Conservation (phyloP, 108 stramenopile genomes). For the Conticribra guillardii region DNA sequence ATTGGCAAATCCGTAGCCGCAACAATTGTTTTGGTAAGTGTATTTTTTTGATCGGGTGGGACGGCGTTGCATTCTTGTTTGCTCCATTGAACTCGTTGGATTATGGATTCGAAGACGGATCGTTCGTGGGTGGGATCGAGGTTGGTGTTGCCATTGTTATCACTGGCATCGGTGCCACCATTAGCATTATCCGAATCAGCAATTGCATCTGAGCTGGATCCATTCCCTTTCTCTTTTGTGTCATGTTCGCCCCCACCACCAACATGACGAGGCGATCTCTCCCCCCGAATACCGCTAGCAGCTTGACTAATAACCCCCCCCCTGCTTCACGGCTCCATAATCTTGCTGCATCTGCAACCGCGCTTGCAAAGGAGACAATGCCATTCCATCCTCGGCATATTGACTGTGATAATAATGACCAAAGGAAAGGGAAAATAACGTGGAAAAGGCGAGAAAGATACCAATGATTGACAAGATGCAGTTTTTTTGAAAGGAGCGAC, state of each 20-base stretch:
- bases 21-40: conserved; percentile 25
- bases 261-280: no score
- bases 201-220: not conserved
- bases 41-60: conserved; percentile 28
- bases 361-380: conserved; percentile 12
- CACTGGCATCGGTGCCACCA: not conserved
- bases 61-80: conserved; percentile 34
- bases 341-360: conserved; percentile 20
- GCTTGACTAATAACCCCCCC: no score
- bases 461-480: no score
- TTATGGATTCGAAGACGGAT: conserved; percentile 45
- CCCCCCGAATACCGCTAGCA: no score
- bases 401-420: conserved; percentile 31
- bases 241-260: no score
- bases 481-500: no score
- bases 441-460: conserved; percentile 21
- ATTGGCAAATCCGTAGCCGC: conserved; percentile 41
- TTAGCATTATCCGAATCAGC: not conserved
- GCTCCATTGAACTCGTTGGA: conserved; percentile 38
- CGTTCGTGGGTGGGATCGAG: conserved; percentile 21
- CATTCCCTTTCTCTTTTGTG: no score
- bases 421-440: conserved; percentile 24
- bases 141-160: not conserved
- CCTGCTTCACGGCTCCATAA: not conserved
- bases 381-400: conserved; percentile 25